Evolutionary conservation across 805 yeast genomes (phyloP).

Genomic region (Debaryomyces prosopidis): DNA sequence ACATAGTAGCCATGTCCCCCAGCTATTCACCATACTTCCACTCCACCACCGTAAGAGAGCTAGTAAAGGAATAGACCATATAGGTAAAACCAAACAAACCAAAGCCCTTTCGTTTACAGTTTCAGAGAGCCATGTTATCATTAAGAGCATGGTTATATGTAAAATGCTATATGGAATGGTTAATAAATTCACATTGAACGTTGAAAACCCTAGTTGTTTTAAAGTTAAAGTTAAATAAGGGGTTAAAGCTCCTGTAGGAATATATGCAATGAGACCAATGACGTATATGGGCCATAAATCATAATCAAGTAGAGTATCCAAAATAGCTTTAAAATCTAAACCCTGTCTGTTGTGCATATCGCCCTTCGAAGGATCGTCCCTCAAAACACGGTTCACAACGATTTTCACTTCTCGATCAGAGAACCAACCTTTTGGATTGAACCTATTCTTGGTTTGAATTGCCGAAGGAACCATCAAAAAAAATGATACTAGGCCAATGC

Average conservation of each 20-base stretch:
- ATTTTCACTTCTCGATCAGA: constrained; percentile 56
- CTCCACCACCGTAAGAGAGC: constrained; percentile 40
- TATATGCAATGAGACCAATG: constrained; percentile 36
- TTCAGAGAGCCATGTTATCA: constrained; percentile 39
- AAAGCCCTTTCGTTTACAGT: constrained; percentile 26
- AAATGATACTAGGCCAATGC: constrained; percentile 7
- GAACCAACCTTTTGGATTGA: constrained; percentile 36
- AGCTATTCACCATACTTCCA: constrained; percentile 35
- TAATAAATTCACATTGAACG: constrained; percentile 21
- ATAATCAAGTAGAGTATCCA: constrained; percentile 45
- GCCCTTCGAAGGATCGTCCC: constrained; percentile 65
- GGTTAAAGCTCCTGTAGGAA: constrained; percentile 17
- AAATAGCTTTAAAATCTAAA: constrained; percentile 39
- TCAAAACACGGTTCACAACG: constrained; percentile 54
- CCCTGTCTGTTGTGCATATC: constrained; percentile 66
- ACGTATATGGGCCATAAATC: constrained; percentile 57
- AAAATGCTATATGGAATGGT: constrained; percentile 25
- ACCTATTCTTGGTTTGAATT: constrained; percentile 5
- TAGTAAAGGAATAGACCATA: constrained; percentile 33
- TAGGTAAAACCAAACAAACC: constrained; percentile 22
- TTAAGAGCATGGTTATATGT: constrained; percentile 34
- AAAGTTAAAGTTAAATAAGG: constrained; percentile 51
- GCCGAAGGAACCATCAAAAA: constrained; percentile 10
- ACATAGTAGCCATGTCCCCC: constrained; percentile 45
- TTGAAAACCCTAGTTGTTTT: constrained; percentile 26